phyloP scores from a whole-genome alignment of 805 yeast genomes.

The Sungouiozyma intestinalis region DNA sequence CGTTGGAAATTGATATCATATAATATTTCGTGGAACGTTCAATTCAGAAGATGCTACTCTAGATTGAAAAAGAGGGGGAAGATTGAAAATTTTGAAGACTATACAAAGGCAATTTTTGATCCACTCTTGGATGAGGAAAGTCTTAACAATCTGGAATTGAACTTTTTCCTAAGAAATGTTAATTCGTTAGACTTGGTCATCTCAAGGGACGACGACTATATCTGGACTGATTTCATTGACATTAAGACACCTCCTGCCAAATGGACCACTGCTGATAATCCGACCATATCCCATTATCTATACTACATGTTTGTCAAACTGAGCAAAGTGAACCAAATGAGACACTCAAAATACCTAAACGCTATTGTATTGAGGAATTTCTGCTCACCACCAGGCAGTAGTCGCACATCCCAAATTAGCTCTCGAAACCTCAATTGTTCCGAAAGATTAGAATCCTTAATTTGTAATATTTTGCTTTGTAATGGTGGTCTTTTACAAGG shows the following conservation, averaged over 20 bases:
- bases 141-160: constrained; percentile 15
- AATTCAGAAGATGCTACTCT: constrained; percentile 26
- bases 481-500: constrained; percentile 24
- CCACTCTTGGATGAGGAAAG: constrained; percentile 26
- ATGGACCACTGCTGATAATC: constrained; percentile 30
- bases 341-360: constrained; percentile 12
- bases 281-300: constrained; percentile 32
- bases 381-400: constrained; percentile 12
- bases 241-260: constrained; percentile 11
- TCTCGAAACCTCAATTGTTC: constrained; percentile 10
- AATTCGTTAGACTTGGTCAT: constrained; percentile 27
- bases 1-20: constrained; percentile 31
- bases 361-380: constrained; percentile 17
- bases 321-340: constrained; percentile 11
- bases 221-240: constrained; percentile 22
- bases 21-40: constrained; percentile 32
- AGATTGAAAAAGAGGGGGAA: constrained; percentile 12
- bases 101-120: constrained; percentile 24
- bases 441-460: constrained; percentile 22
- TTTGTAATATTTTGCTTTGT: constrained; percentile 21
- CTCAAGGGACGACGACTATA: constrained; percentile 14
- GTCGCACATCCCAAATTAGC: constrained; percentile 24
- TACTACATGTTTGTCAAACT: constrained; percentile 26
- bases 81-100: constrained; percentile 27
- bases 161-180: constrained; percentile 22